phyloP scores from a whole-genome alignment of 73 alveolate species.

The Uronychia setigera region DNA sequence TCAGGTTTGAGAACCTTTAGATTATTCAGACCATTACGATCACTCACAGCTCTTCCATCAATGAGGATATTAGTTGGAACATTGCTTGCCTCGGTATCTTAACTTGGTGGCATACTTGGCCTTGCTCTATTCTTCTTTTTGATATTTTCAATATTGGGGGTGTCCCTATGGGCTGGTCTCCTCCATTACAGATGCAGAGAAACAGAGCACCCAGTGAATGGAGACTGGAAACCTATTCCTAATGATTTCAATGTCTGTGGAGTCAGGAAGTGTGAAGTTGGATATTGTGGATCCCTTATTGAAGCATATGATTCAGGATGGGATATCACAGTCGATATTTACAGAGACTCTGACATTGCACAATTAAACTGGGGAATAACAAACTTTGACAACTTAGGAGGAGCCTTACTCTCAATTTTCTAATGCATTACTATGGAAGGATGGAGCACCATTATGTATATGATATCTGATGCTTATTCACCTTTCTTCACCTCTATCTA shows the following conservation, averaged over 20 bases:
- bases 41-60: neutral
- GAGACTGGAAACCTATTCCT: conserved; percentile 20
- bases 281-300: conserved; percentile 14
- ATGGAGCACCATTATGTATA: conserved; percentile 27
- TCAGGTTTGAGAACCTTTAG: conserved; percentile 21
- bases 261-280: neutral
- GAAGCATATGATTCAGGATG: conserved; percentile 1
- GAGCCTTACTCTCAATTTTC: conserved; percentile 27
- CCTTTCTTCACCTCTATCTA: conserved; percentile 3
- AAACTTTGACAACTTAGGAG: conserved; percentile 33
- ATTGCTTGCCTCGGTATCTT: neutral
- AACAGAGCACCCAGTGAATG: conserved; percentile 22
- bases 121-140: conserved; percentile 1
- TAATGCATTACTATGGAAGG: conserved; percentile 39
- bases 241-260: conserved; percentile 7
- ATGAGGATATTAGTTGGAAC: conserved; percentile 12
- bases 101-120: conserved; percentile 2
- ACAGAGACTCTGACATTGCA: conserved; percentile 20
- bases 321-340: neutral
- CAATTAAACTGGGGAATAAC: conserved; percentile 38
- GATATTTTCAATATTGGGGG: conserved; percentile 19
- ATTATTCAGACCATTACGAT: conserved; percentile 8
- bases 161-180: conserved; percentile 8
- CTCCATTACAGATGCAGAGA: conserved; percentile 20
- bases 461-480: conserved; percentile 24